Evolutionary conservation across 306 rosid genomes (phyloP).

Genomic region (Hippophae gyantsensis): DNA sequence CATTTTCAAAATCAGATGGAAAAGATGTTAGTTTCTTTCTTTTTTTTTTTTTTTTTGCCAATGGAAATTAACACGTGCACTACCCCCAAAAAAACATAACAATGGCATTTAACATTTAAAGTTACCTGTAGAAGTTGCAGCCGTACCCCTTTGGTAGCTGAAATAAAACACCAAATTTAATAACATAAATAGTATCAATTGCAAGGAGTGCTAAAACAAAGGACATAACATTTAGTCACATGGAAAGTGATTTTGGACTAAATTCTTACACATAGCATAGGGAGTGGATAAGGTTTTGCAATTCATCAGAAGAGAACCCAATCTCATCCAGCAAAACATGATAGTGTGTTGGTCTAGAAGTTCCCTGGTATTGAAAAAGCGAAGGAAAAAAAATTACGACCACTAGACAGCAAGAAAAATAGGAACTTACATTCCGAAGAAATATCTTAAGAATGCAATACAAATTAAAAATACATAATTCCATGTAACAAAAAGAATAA

Average conservation of each 20-base stretch:
- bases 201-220: background rate
- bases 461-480: background rate
- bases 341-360: constrained; percentile 80
- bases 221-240: background rate
- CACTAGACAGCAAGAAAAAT: background rate
- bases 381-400: constrained; percentile 9
- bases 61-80: background rate
- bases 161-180: constrained; percentile 9
- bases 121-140: constrained; percentile 69
- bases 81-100: background rate
- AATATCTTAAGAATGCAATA: too few species aligned
- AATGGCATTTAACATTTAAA: background rate
- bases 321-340: constrained; percentile 85
- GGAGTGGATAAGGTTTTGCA: constrained; percentile 68
- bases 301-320: constrained; percentile 72
- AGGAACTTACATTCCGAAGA: too few species aligned
- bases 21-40: background rate
- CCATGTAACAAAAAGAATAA: background rate
- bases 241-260: constrained; percentile 8
- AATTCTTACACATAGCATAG: constrained; percentile 72
- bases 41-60: background rate
- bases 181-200: background rate
- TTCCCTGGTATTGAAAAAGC: constrained; percentile 47
- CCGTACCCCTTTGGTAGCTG: constrained; percentile 89
- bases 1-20: background rate